phyloP scores from a whole-genome alignment of 805 yeast species.

The Priceomyces medius region DNA sequence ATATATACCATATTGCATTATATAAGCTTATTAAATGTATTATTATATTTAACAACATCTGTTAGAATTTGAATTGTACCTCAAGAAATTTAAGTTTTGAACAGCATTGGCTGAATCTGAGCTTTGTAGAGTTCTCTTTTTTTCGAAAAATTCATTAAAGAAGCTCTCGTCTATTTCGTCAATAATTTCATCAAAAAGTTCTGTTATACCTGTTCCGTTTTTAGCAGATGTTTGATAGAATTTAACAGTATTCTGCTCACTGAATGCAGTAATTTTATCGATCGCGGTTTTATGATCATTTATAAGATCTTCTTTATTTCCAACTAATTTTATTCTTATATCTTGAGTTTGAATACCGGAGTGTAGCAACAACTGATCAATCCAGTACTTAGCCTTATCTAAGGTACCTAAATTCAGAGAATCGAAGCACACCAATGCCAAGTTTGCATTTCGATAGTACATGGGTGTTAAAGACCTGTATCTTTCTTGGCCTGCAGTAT shows the following conservation, averaged over 20 bases:
- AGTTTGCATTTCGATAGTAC: conserved; percentile 71
- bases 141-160: conserved; percentile 21
- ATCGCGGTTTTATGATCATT: conserved; percentile 10
- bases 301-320: conserved; percentile 76
- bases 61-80: not conserved
- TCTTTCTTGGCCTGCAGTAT: conserved; percentile 83
- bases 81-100: not conserved
- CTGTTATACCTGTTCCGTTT: conserved; percentile 58
- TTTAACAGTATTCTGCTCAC: conserved; percentile 17
- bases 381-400: conserved; percentile 82
- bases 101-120: not conserved
- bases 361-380: conserved; percentile 61
- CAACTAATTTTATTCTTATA: conserved; percentile 55
- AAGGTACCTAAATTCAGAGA: conserved; percentile 54
- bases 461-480: conserved; percentile 77
- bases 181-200: conserved; percentile 32
- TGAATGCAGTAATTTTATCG: conserved; percentile 11
- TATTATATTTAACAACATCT: not conserved
- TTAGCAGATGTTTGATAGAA: conserved; percentile 63
- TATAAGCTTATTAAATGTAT: not conserved
- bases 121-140: conserved; percentile 7
- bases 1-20: conserved; percentile 1
- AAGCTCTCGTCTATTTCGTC: conserved; percentile 30
- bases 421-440: conserved; percentile 86
- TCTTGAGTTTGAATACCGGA: conserved; percentile 19